phyloP scores from a whole-genome alignment of 2,329 filamentous ascomycete species.

The Trichoderma atrobrunneum region DNA sequence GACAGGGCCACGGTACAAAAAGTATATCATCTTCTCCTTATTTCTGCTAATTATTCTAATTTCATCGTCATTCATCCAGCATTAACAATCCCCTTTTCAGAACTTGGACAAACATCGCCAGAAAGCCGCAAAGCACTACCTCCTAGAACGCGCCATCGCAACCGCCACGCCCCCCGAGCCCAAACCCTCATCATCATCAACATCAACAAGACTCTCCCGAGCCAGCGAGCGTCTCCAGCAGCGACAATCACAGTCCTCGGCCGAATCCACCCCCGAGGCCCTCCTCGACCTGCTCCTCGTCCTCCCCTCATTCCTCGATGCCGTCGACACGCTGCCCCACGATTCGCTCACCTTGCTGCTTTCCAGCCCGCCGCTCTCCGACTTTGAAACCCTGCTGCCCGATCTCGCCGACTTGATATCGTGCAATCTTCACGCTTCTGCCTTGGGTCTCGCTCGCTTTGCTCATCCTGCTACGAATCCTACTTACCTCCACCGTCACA shows the following conservation, averaged over 20 bases:
- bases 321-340: constrained; percentile 35
- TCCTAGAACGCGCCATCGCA: constrained; percentile 51
- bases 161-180: constrained; percentile 38
- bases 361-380: constrained; percentile 47
- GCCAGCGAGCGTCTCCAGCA: constrained; percentile 21
- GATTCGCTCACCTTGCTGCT: constrained; percentile 45
- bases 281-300: constrained; percentile 55
- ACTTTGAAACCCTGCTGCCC: constrained; percentile 48
- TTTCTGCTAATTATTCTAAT: neutral
- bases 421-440: constrained; percentile 47
- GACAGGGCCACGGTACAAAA: constrained; percentile 49
- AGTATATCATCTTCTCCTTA: constrained; percentile 34
- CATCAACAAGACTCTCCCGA: constrained; percentile 20
- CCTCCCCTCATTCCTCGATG: constrained; percentile 48
- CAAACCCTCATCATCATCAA: constrained; percentile 21
- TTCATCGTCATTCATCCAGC: neutral
- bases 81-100: constrained; percentile 31
- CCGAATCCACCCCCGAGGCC: constrained; percentile 38
- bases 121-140: constrained; percentile 46
- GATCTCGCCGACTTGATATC: constrained; percentile 48
- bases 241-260: constrained; percentile 18
- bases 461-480: constrained; percentile 50
- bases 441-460: constrained; percentile 48
- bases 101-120: constrained; percentile 50
- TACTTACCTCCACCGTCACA: constrained; percentile 56